These are phyloP conservation scores for Podila horticola DNA, from an alignment of 192 early-diverging fungal genomes.

Conservation along the genomic window DNA sequence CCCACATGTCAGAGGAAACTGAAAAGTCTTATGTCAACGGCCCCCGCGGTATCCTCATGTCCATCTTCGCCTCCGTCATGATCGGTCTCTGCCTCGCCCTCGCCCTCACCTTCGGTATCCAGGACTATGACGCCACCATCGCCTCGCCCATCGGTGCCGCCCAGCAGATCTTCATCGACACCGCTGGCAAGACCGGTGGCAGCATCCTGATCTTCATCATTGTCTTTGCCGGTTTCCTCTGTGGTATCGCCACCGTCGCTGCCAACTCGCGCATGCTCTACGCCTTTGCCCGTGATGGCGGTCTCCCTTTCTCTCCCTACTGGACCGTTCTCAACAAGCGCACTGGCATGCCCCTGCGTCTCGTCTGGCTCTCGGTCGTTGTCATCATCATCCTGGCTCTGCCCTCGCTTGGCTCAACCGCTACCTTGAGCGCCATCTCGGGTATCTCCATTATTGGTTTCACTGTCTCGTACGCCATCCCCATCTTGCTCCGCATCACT, in stretches of 20 bases:
- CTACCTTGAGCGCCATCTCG: constrained; percentile 54
- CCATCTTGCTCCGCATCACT: constrained; percentile 51
- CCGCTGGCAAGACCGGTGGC: constrained; percentile 51
- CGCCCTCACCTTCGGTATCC: constrained; percentile 51
- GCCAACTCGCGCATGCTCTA: constrained; percentile 59
- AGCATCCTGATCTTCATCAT: constrained; percentile 54
- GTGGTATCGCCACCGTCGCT: constrained; percentile 56
- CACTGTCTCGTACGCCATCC: constrained; percentile 52
- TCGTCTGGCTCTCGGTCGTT: constrained; percentile 50
- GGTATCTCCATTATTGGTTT: constrained; percentile 54
- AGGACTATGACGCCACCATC: constrained; percentile 48
- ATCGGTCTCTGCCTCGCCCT: constrained; percentile 52
- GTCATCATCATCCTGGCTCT: constrained; percentile 48
- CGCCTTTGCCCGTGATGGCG: constrained; percentile 63
- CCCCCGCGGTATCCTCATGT: constrained; percentile 48
- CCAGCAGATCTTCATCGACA: constrained; percentile 56
- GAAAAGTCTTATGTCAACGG: constrained; percentile 50
- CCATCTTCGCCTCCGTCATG: constrained; percentile 44
- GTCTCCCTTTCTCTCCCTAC: constrained; percentile 50
- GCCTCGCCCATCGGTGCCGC: constrained; percentile 30
- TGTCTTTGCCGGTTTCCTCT: constrained; percentile 56
- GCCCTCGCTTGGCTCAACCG: constrained; percentile 51
- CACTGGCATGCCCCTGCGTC: constrained; percentile 49
- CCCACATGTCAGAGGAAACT: constrained; percentile 56
- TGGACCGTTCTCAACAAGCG: constrained; percentile 47